These are phyloP conservation scores for Trichosporon coremiiforme DNA, from an alignment of 1,284 basidiomycete species.

Conservation along the genomic window DNA sequence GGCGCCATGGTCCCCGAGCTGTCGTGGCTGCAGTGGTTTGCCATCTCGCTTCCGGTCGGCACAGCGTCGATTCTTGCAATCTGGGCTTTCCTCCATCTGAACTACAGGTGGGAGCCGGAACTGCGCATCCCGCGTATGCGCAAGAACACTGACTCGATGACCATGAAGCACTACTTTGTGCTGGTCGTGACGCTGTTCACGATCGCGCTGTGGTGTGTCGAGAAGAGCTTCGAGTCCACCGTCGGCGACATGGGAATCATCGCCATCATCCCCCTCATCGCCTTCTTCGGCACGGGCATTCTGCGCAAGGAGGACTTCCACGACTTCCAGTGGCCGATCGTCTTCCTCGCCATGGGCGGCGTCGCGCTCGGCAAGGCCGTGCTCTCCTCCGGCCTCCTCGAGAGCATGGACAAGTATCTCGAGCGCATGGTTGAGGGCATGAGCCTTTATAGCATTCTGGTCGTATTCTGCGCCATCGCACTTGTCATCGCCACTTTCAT, in stretches of 20 bases:
- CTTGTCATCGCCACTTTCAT: slow-evolving; percentile 73
- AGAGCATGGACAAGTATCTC: slow-evolving; percentile 72
- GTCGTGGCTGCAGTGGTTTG: slow-evolving; percentile 93
- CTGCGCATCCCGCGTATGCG: slow-evolving; percentile 80
- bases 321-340: slow-evolving; percentile 90
- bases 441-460: slow-evolving; percentile 76
- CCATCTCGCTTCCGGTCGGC: slow-evolving; percentile 88
- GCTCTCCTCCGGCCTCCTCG: slow-evolving; percentile 81
- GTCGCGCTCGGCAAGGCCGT: slow-evolving; percentile 96
- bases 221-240: slow-evolving; percentile 72
- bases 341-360: slow-evolving; percentile 96
- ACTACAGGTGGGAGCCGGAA: slow-evolving; percentile 81
- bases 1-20: slow-evolving; percentile 82
- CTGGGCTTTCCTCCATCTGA: slow-evolving; percentile 84
- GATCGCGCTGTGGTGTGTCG: slow-evolving; percentile 88
- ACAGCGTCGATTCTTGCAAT: slow-evolving; percentile 81
- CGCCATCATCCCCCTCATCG: slow-evolving; percentile 87
- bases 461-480: slow-evolving; percentile 81
- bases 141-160: slow-evolving; percentile 77
- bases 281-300: slow-evolving; percentile 93
- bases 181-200: slow-evolving; percentile 78
- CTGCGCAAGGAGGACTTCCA: slow-evolving; percentile 97
- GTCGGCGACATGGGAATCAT: slow-evolving; percentile 98
- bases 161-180: slow-evolving; percentile 87
- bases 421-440: slow-evolving; percentile 70